These are phyloP conservation scores for Suillus sp. DNA, from an alignment of 768 basidiomycete species.

Conservation along the genomic window DNA sequence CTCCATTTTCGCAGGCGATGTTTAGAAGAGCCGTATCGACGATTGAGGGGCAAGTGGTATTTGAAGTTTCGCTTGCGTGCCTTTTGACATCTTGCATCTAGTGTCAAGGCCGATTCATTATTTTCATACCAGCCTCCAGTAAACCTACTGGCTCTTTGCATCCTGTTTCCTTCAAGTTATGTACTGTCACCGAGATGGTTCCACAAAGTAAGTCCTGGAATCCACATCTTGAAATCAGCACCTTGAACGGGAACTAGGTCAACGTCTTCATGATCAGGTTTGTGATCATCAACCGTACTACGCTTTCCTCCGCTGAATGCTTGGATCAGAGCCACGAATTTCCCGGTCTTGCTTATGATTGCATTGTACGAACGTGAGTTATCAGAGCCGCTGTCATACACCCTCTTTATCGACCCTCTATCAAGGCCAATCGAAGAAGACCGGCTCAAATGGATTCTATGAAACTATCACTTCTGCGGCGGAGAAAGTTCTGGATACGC, in stretches of 20 bases:
- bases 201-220: constrained; percentile 69
- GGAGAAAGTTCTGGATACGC: constrained; percentile 70
- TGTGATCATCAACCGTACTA: constrained; percentile 3
- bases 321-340: constrained; percentile 65
- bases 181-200: constrained; percentile 94
- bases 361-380: constrained; percentile 76
- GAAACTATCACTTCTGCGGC: constrained; percentile 70
- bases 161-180: constrained; percentile 88
- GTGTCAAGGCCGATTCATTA: constrained; percentile 87
- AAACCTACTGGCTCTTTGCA: constrained; percentile 82
- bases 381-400: background rate
- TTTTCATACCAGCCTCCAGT: constrained; percentile 96
- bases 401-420: constrained; percentile 6
- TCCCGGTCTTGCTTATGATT: constrained; percentile 80
- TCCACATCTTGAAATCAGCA: constrained; percentile 14
- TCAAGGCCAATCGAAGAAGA: constrained; percentile 61
- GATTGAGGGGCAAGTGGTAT: constrained; percentile 74
- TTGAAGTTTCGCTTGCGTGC: constrained; percentile 5
- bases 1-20: constrained; percentile 65
- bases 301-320: background rate
- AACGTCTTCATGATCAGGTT: constrained; percentile 89
- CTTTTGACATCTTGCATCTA: constrained; percentile 25
- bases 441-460: constrained; percentile 64
- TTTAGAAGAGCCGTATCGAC: constrained; percentile 93
- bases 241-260: constrained; percentile 47